Evolutionary conservation across 495 filamentous ascomycete species (phyloP).

Genomic region (Aspergillus taichungensis): DNA sequence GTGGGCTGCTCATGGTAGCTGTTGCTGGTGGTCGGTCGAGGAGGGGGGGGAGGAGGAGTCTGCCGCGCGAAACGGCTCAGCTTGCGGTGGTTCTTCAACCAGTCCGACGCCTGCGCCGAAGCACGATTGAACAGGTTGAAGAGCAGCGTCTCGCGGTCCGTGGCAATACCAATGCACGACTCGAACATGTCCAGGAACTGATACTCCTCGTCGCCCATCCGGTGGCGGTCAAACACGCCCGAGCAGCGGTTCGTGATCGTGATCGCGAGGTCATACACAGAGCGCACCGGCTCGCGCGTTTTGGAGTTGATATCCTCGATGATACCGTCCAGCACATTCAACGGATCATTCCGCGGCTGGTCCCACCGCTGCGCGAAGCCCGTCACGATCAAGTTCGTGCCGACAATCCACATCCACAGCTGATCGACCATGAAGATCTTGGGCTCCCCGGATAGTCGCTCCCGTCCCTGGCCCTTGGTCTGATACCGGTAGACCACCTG

Average conservation of each 20-base stretch:
- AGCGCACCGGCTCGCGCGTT: slow-evolving; percentile 52
- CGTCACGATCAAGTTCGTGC: slow-evolving; percentile 56
- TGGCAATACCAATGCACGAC: slow-evolving; percentile 53
- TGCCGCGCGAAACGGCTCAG: slow-evolving; percentile 32
- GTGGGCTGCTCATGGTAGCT: slow-evolving; percentile 3
- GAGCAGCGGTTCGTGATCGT: slow-evolving; percentile 58
- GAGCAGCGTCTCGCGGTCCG: slow-evolving; percentile 53
- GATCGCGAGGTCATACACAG: slow-evolving; percentile 56
- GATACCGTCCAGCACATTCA: slow-evolving; percentile 57
- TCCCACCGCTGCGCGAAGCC: slow-evolving; percentile 63
- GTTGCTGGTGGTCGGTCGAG: neutral
- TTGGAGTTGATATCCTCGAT: slow-evolving; percentile 63
- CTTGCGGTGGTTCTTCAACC: slow-evolving; percentile 52
- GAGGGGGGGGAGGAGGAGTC: slow-evolving; percentile 2
- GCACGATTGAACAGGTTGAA: slow-evolving; percentile 57
- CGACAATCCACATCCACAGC: slow-evolving; percentile 63
- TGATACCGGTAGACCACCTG: slow-evolving; percentile 65
- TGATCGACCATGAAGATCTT: slow-evolving; percentile 74
- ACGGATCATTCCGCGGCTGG: slow-evolving; percentile 57
- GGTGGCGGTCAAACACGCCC: slow-evolving; percentile 57
- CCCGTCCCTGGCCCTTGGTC: slow-evolving; percentile 22
- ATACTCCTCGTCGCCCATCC: slow-evolving; percentile 52
- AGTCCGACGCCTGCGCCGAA: slow-evolving; percentile 49
- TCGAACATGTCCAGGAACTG: slow-evolving; percentile 71
- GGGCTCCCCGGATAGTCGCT: slow-evolving; percentile 35